phyloP scores from a whole-genome alignment of 352 stramenopile species.

The Peronosclerospora sorghi region DNA sequence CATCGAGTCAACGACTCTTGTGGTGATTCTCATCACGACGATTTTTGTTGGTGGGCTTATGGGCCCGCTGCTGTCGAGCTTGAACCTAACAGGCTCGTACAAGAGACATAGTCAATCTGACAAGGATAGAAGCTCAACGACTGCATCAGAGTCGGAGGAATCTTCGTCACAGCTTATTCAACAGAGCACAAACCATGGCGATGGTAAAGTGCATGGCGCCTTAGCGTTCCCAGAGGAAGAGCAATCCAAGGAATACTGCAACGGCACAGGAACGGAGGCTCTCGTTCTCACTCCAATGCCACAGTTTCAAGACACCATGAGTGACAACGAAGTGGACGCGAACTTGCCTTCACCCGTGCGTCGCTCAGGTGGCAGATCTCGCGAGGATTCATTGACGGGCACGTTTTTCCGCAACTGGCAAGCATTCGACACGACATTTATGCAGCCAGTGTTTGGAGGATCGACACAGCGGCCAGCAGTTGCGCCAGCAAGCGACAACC shows the following conservation, averaged over 20 bases:
- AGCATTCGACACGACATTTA: conserved; percentile 62
- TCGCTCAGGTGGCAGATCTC: conserved; percentile 13
- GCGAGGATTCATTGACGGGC: conserved; percentile 36
- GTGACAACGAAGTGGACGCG: conserved; percentile 31
- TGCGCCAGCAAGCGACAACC: not conserved
- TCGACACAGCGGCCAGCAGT: conserved; percentile 20
- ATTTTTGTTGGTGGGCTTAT: conserved; percentile 72
- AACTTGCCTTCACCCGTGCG: conserved; percentile 11
- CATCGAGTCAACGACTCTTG: conserved; percentile 79
- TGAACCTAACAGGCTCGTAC: conserved; percentile 32
- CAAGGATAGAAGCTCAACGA: conserved; percentile 28
- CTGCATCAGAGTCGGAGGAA: conserved; percentile 22
- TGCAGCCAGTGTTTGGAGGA: conserved; percentile 76
- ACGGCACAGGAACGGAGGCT: conserved; percentile 19
- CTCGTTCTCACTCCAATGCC: conserved; percentile 51
- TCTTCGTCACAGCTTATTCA: conserved; percentile 14
- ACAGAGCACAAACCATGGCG: conserved; percentile 43
- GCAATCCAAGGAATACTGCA: conserved; percentile 12
- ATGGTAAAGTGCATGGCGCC: conserved; percentile 18
- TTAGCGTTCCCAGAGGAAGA: conserved; percentile 25
- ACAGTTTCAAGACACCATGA: conserved; percentile 54
- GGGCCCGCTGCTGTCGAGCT: conserved; percentile 45
- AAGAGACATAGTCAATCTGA: conserved; percentile 29
- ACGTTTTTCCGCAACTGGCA: conserved; percentile 74
- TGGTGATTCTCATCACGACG: conserved; percentile 81